Base-by-base conservation (phyloP, 441 rosid species). In the Dalechampia spathulata region DNA sequence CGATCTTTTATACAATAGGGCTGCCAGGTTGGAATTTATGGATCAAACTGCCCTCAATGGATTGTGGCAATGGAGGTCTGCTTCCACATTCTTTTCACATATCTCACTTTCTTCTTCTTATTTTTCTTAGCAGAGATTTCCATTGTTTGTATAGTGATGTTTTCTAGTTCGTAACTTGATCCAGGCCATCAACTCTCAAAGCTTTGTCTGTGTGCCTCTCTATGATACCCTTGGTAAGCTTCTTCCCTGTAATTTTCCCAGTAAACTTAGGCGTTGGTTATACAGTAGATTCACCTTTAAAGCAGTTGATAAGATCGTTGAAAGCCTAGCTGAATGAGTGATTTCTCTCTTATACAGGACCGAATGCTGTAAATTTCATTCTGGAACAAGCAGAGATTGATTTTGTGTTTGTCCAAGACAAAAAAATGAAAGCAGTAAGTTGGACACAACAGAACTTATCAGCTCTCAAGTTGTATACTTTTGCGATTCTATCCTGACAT, bases 21-120 rank as follows among this genome's bases (percentile, higher is more conserved):
- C 8, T 74, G 72, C 57, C 83, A 85, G 38, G 67, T 93, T 63
- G 99, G 97, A 32, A 81, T 93, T 20, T 93, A 87, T 48, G 99
- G 99, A 67, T 73, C 83, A 37, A 93, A 93, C 69, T 90, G 99
- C 67, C 99, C 97, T 10, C 86, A 93, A 44, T 93, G 99, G 99
- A 78, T 83, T 69, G 76, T 73, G 54, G 95, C 96, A 16, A 93
- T 93, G 99, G 95, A 93, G 95, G 99, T 88, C 50, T 48, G 49
- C 55, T 59, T 36, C 5, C 9, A n/a, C 96, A 86, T 48, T 50
- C 47, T 43, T 58, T 59, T 42, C 5, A n/a, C n/a, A n/a, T n/a
- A n/a, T 12, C 21, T 26, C 16, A 6, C n/a, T n/a, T 43, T 32
- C 20, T 20, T 41, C 62, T 46, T 34, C 41, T 58, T 5, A 47